Conservation (phyloP, 345 rosid genomes). For the Euclidium syriacum region DNA sequence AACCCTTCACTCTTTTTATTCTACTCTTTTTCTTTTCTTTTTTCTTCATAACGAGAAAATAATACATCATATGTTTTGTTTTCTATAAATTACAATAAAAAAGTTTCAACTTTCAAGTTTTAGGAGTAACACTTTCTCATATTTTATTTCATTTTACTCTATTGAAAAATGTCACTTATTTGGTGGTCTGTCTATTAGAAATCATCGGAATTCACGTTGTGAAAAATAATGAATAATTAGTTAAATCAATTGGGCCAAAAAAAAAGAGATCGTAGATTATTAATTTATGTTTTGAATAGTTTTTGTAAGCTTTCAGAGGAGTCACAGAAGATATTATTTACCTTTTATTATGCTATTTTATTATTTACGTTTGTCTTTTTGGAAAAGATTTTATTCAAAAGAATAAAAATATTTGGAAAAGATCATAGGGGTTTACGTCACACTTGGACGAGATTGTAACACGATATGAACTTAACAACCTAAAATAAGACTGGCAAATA, state of each 20-base stretch:
- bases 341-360: no score
- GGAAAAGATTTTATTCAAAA: no score
- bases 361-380: no score
- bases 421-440: constrained; percentile 26
- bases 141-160: no score
- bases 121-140: no score
- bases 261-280: neutral
- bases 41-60: no score
- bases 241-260: neutral
- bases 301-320: neutral
- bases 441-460: constrained; percentile 16
- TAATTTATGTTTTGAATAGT: neutral
- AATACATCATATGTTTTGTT: no score
- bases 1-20: neutral
- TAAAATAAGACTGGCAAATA: constrained; percentile 4
- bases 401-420: neutral
- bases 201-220: neutral
- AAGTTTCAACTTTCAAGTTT: no score
- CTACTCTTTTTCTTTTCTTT: no score
- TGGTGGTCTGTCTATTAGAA: no score
- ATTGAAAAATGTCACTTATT: no score
- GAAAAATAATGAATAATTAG: neutral
- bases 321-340: neutral
- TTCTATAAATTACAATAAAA: no score
- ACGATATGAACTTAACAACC: constrained; percentile 14